Conservation (phyloP, 768 basidiomycete genomes). For the Termitomyces eurrhizus region DNA sequence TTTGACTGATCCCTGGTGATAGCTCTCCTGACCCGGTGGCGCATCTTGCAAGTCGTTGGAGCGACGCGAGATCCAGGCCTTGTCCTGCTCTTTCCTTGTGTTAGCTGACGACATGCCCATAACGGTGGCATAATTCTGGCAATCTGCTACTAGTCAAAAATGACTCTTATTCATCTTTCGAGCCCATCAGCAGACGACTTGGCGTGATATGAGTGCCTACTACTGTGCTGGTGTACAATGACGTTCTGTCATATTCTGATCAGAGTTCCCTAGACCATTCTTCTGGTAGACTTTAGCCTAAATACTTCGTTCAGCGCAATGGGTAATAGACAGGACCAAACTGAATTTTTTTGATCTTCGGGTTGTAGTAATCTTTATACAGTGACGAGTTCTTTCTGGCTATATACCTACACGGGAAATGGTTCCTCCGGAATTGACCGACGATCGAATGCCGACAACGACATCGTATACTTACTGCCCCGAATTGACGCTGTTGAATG, state of each 20-base stretch:
- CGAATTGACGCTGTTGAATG: not conserved
- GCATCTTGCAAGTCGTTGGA: not conserved
- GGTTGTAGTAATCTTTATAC: not conserved
- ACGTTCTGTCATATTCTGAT: not conserved
- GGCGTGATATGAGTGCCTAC: not conserved
- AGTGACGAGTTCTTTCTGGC: not conserved
- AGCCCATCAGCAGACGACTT: too few relatives aligned
- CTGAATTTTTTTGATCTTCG: not conserved
- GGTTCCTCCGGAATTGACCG: not conserved
- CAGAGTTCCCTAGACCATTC: not conserved
- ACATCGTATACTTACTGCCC: not conserved
- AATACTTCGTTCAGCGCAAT: not conserved
- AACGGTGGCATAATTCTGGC: too few relatives aligned
- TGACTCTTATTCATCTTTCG: too few relatives aligned
- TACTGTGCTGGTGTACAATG: too few relatives aligned
- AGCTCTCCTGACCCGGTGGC: too few relatives aligned
- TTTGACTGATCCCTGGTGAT: too few relatives aligned
- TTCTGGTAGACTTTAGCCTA: not conserved
- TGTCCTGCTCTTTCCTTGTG: not conserved
- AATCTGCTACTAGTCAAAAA: too few relatives aligned
- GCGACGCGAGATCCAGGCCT: too few relatives aligned
- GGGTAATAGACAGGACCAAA: not conserved
- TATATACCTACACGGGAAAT: not conserved
- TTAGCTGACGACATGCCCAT: not conserved
- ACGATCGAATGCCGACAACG: not conserved